Percentiles rank a stretch among this genome's conserved stretches.
phyloP scores from a whole-genome alignment of 192 early-diverging fungal species.

The Rhizophagus clarus region DNA sequence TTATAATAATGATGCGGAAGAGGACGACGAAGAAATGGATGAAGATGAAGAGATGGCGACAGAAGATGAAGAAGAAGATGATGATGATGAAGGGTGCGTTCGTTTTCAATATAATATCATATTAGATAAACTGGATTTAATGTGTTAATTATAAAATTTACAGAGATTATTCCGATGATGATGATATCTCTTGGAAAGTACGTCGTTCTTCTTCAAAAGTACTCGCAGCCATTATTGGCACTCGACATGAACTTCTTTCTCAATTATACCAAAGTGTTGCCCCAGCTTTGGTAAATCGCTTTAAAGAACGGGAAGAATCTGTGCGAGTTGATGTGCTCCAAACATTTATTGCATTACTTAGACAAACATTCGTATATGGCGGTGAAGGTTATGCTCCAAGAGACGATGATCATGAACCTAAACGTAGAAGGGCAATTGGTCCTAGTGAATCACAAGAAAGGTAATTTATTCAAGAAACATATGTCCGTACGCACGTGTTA shows the following conservation, averaged over 20 bases:
- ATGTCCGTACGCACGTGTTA: no score
- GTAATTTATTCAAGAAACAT: conserved; percentile 23
- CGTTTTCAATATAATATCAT: not conserved
- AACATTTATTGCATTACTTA: conserved; percentile 69
- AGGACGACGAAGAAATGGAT: conserved; percentile 64
- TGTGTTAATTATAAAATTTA: not conserved
- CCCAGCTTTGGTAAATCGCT: conserved; percentile 72
- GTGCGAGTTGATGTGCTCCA: conserved; percentile 78
- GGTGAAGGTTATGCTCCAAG: conserved; percentile 44
- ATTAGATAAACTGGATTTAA: conserved; percentile 1
- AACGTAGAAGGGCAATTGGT: conserved; percentile 46
- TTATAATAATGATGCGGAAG: conserved; percentile 75
- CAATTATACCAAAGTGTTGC: conserved; percentile 68
- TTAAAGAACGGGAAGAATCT: conserved; percentile 85
- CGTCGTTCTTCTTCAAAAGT: conserved; percentile 78
- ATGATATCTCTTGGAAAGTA: conserved; percentile 93
- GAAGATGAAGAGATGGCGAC: conserved; percentile 63
- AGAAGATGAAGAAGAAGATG: conserved; percentile 67
- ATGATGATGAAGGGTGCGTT: conserved; percentile 67
- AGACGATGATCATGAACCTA: conserved; percentile 47
- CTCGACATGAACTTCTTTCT: conserved; percentile 66
- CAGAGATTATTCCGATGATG: conserved; percentile 84
- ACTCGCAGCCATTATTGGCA: conserved; percentile 67
- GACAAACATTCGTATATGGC: conserved; percentile 56
- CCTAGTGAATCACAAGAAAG: conserved; percentile 52